Base-by-base conservation (phyloP, 2,329 filamentous ascomycete genomes). In the Microsporum canis region DNA sequence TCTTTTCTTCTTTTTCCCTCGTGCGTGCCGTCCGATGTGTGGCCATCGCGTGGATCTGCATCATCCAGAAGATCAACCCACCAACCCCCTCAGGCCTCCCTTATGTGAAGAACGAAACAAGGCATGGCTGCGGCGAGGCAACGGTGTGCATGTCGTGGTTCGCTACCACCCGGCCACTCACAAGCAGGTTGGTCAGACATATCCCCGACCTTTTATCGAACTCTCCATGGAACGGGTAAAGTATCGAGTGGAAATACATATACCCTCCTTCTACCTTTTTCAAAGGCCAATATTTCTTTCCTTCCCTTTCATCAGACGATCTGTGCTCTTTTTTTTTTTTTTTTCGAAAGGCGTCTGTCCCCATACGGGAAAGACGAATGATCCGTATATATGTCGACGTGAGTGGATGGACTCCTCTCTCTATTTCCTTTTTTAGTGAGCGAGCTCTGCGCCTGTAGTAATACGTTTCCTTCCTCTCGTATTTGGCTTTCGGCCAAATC, bases 1-100 rank as follows among this genome's bases (percentile, higher is more conserved):
- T 34, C 49, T 34, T 53, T 53, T 29, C 29, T 53, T 14, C 29
- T n/a, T 55, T n/a, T 34, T 34, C 17, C 31, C 51, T 34, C 51
- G 51, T 34, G 51, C 33, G 51, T 55, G 51, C 51, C 51, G 51
- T 55, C 31, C 12, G 33, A 36, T 34, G 33, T 55, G 51, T 55
- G 51, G 51, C 51, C 51, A 55, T 55, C 51, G 51, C 51, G 51
- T 55, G 33, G 51, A 55, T 55, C 51, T 55, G 51, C 51, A 55
- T 27, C 51, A 3, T 36, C 31, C 31, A 34, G 51, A 36, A 55
- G 51, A 55, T 55, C 51, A 55, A 36, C 51, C 51, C 51, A 31
- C 51, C 51, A 55, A 36, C 33, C 51, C 51, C 10, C 45, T 51
- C 45, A 51, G 8, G 10, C 45, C 27, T 31, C 27, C 45, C 45